Evolutionary conservation across 257 asterid genomes (phyloP).

Genomic region (Solanum lycopersicoides): DNA sequence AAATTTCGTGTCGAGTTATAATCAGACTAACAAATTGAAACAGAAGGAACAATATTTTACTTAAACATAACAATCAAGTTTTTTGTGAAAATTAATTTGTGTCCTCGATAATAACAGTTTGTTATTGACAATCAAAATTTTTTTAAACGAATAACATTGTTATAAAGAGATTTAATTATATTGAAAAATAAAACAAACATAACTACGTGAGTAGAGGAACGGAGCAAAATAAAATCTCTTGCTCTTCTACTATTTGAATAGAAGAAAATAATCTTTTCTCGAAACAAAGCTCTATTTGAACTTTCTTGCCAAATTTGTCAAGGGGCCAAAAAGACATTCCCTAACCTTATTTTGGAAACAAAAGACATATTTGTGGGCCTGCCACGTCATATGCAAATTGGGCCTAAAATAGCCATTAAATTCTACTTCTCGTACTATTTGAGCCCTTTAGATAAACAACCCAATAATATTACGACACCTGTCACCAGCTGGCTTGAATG

Average conservation of each 20-base stretch:
- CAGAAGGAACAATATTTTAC: too few species aligned
- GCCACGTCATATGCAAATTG: too few species aligned
- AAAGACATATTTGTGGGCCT: background rate
- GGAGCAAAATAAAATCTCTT: too few species aligned
- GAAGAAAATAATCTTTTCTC: background rate
- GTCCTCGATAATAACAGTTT: background rate
- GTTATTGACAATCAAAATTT: background rate
- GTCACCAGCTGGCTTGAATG: constrained; percentile 1
- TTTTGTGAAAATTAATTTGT: accelerated
- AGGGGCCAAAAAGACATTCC: background rate
- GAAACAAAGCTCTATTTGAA: background rate
- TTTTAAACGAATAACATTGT: background rate
- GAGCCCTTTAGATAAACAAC: background rate
- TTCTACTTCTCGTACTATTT: background rate
- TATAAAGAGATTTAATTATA: background rate
- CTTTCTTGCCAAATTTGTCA: background rate
- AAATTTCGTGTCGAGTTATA: too few species aligned
- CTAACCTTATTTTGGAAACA: background rate
- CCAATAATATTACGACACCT: background rate
- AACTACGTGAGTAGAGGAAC: background rate
- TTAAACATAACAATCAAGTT: background rate
- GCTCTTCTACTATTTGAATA: background rate
- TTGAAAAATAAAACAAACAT: background rate
- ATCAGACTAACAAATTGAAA: too few species aligned
- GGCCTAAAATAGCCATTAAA: background rate